These are phyloP conservation scores for Paramecium octaurelia DNA, from an alignment of 73 alveolate genomes.

Conservation along the genomic window DNA sequence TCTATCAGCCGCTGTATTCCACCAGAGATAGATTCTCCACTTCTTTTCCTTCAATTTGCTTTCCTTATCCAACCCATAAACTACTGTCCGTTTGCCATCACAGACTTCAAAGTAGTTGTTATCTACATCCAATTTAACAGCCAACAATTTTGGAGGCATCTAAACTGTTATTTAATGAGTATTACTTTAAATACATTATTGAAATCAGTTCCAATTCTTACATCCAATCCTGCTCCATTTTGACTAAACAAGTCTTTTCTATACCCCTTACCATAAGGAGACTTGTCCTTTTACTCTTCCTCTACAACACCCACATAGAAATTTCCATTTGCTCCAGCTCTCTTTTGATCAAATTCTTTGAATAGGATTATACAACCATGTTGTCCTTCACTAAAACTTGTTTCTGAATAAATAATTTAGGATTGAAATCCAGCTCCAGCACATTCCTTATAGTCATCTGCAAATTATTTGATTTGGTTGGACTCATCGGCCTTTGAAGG, in stretches of 20 bases:
- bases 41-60: not conserved
- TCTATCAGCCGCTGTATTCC: conserved; percentile 35
- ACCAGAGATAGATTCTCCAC: conserved; percentile 36
- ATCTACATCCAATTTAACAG: conserved; percentile 9
- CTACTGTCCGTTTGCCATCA: conserved; percentile 42
- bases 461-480: not conserved
- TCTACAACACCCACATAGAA: conserved; percentile 9
- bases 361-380: conserved; percentile 41
- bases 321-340: conserved; percentile 3
- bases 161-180: not conserved
- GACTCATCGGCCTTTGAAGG: not conserved
- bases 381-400: not conserved
- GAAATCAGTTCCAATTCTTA: conserved; percentile 12
- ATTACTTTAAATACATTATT: not conserved
- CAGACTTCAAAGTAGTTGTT: conserved; percentile 11
- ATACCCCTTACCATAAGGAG: not conserved
- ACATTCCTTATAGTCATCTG: not conserved
- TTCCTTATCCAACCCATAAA: conserved; percentile 39
- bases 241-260: not conserved
- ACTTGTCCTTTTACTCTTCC: conserved; percentile 26
- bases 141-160: conserved; percentile 18
- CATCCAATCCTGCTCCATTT: conserved; percentile 15
- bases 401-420: not conserved
- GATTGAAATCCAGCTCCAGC: not conserved
- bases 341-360: not conserved